Conservation (phyloP, 805 yeast species). For the Zygosaccharomyces gambellarensis region DNA sequence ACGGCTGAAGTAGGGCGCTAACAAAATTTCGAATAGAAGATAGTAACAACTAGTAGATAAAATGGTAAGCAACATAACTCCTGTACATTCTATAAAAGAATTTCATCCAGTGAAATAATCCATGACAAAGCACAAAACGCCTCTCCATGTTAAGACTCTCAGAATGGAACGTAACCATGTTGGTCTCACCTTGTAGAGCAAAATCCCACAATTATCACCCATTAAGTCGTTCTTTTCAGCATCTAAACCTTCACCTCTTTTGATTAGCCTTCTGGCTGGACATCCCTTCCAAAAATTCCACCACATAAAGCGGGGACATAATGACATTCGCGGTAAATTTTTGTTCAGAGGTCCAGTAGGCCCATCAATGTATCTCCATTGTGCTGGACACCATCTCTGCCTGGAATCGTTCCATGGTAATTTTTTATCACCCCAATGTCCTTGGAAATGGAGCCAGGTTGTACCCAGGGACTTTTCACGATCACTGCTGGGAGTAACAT, state of each 20-base stretch:
- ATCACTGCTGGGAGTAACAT: slow-evolving; percentile 37
- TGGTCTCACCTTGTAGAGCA: slow-evolving; percentile 52
- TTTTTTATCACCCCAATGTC: slow-evolving; percentile 88
- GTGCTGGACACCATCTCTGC: slow-evolving; percentile 82
- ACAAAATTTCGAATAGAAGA: not conserved
- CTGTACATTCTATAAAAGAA: not conserved
- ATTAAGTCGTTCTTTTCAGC: slow-evolving; percentile 70
- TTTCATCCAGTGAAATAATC: slow-evolving; percentile 39
- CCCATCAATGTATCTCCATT: slow-evolving; percentile 87
- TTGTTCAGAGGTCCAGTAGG: slow-evolving; percentile 87
- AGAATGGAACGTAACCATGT: slow-evolving; percentile 44
- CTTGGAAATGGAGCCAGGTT: slow-evolving; percentile 74
- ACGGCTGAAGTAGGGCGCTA: slow-evolving; percentile 2
- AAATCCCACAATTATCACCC: slow-evolving; percentile 67
- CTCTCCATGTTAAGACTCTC: slow-evolving; percentile 55
- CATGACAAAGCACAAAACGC: slow-evolving; percentile 51
- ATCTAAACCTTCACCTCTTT: slow-evolving; percentile 70
- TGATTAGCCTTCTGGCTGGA: slow-evolving; percentile 64
- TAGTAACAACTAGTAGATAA: not conserved
- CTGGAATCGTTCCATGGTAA: slow-evolving; percentile 64
- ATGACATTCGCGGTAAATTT: slow-evolving; percentile 59
- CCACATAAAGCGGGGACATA: slow-evolving; percentile 87
- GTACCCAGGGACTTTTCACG: slow-evolving; percentile 38
- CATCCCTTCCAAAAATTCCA: slow-evolving; percentile 88
- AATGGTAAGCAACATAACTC: not conserved